phyloP scores from a whole-genome alignment of 208 protist genomes.

The Wallacemonas sp. region DNA sequence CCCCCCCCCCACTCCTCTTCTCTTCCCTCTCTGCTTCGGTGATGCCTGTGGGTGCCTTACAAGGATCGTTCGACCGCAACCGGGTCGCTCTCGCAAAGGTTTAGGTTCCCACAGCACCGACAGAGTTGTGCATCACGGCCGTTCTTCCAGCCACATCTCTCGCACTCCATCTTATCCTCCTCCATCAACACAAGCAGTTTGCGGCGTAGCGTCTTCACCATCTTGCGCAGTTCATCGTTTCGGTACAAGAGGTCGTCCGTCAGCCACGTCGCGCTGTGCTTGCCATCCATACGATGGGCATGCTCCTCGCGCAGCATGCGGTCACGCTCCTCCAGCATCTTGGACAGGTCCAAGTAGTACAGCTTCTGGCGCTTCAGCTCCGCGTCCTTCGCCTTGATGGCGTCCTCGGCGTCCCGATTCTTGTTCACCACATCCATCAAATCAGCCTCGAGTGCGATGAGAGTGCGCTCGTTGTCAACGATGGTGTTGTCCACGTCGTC shows the following conservation, averaged over 20 bases:
- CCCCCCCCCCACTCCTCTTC: too few species aligned
- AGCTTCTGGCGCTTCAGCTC: constrained; percentile 49
- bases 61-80: constrained; percentile 1
- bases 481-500: constrained; percentile 24
- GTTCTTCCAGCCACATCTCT: constrained; percentile 66
- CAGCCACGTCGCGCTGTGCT: constrained; percentile 55
- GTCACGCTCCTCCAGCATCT: constrained; percentile 65
- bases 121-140: constrained; percentile 38
- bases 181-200: constrained; percentile 56
- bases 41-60: neutral
- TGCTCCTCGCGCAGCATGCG: constrained; percentile 57
- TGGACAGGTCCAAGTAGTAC: constrained; percentile 61
- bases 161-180: constrained; percentile 73
- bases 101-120: constrained; percentile 58
- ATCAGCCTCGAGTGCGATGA: constrained; percentile 53
- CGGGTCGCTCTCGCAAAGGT: constrained; percentile 21
- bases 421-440: constrained; percentile 37
- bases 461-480: constrained; percentile 42
- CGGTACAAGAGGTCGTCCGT: constrained; percentile 57
- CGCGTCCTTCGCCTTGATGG: constrained; percentile 40
- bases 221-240: constrained; percentile 51
- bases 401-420: constrained; percentile 48
- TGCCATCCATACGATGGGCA: constrained; percentile 53
- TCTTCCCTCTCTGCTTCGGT: neutral
- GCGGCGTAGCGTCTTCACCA: constrained; percentile 44